Conservation (phyloP, 1,139 yeast genomes). For the Pichia sp. region DNA sequence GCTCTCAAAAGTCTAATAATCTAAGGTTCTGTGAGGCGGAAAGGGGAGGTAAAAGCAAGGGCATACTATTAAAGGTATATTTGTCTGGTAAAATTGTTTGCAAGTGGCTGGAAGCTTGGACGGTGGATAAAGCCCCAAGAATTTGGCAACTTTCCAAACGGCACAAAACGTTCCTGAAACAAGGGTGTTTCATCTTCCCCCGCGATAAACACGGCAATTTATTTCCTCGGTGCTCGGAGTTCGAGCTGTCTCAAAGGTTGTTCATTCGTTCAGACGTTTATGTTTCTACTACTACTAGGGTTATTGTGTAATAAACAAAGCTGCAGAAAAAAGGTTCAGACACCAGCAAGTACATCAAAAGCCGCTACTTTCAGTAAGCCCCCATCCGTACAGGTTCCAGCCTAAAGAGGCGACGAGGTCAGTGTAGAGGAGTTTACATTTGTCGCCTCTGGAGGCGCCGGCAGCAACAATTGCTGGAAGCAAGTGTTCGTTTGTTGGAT, state of each 20-base stretch:
- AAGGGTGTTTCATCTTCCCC: slow-evolving; percentile 4
- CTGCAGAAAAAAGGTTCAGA: no score
- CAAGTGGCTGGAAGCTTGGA: not conserved
- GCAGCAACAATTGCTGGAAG: slow-evolving; percentile 65
- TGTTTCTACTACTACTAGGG: no score
- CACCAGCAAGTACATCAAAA: not conserved
- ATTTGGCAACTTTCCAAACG: not conserved
- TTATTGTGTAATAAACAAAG: not conserved
- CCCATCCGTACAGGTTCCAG: slow-evolving; percentile 61
- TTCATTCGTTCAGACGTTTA: no score
- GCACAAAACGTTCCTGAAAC: not conserved
- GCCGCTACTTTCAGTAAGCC: slow-evolving; percentile 6
- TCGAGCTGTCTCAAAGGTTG: no score
- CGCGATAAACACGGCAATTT: not conserved
- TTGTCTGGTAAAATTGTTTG: not conserved
- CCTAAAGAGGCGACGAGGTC: slow-evolving; percentile 49
- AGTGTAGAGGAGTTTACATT: slow-evolving; percentile 44
- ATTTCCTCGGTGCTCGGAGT: not conserved
- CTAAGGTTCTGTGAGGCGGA: not conserved
- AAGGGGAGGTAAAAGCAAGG: not conserved
- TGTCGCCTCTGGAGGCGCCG: slow-evolving; percentile 48
- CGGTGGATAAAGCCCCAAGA: not conserved
- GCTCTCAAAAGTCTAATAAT: not conserved
- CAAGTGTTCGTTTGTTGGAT: slow-evolving; percentile 73
- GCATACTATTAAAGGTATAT: not conserved